These are phyloP conservation scores for Melastoma candidum DNA, from an alignment of 441 rosid species.

Conservation along the genomic window DNA sequence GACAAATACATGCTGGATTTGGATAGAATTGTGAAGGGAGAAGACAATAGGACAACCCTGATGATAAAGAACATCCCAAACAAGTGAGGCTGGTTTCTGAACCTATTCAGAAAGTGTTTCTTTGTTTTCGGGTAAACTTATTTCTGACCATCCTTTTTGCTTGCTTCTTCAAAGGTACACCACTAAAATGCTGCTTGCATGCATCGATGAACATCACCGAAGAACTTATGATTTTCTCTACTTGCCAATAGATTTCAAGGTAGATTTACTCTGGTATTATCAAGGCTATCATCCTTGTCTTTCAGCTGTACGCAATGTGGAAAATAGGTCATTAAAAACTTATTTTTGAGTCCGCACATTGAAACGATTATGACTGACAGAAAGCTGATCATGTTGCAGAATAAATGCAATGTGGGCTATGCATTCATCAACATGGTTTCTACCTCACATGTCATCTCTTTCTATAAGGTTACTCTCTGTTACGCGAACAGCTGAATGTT, in stretches of 20 bases:
- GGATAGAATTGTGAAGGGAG: conserved; percentile 59
- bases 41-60: conserved; percentile 67
- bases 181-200: conserved; percentile 74
- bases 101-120: conserved; percentile 5
- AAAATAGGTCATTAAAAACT: no score
- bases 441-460: conserved; percentile 28
- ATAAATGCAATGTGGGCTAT: conserved; percentile 43
- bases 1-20: conserved; percentile 73
- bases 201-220: conserved; percentile 60
- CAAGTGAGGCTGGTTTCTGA: conserved; percentile 40
- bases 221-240: conserved; percentile 73
- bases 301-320: no score
- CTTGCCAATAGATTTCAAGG: conserved; percentile 77
- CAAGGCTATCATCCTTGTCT: no score
- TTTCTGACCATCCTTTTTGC: not conserved
- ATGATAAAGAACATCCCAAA: conserved; percentile 87
- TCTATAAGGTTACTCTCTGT: conserved; percentile 24
- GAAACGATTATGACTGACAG: no score
- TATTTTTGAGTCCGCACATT: no score
- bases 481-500: no score
- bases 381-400: conserved; percentile 13
- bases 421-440: conserved; percentile 37
- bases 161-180: conserved; percentile 45
- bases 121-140: not conserved
- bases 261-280: conserved; percentile 16